Evolutionary conservation across 2,329 filamentous ascomycete genomes (phyloP).

Genomic region (Xenoacremonium recifei): DNA sequence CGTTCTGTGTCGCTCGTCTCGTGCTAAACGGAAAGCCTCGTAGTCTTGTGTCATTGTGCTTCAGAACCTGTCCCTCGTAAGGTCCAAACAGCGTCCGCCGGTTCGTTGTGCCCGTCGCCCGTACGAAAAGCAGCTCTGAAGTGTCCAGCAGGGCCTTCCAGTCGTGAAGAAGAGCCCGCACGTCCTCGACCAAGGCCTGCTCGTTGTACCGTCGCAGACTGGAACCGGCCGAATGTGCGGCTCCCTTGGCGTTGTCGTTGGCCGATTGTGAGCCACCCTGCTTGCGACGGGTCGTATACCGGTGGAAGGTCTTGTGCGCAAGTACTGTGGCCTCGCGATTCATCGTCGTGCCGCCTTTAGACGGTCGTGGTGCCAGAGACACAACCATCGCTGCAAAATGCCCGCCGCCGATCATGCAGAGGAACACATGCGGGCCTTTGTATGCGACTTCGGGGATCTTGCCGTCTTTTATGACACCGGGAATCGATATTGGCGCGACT

Average conservation of each 20-base stretch:
- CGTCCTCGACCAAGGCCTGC: slow-evolving; percentile 82
- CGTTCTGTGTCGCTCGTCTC: slow-evolving; percentile 84
- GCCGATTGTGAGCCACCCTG: slow-evolving; percentile 94
- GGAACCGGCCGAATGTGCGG: slow-evolving; percentile 90
- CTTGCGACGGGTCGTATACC: slow-evolving; percentile 93
- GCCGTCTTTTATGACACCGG: slow-evolving; percentile 57
- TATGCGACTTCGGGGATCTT: slow-evolving; percentile 54
- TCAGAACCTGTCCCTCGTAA: slow-evolving; percentile 84
- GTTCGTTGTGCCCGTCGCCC: slow-evolving; percentile 85
- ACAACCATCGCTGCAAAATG: slow-evolving; percentile 98
- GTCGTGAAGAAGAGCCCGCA: slow-evolving; percentile 74
- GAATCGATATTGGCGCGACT: slow-evolving; percentile 58
- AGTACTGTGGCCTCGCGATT: slow-evolving; percentile 85
- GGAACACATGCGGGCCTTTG: slow-evolving; percentile 81
- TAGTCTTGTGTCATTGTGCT: slow-evolving; percentile 74
- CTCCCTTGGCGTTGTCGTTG: slow-evolving; percentile 90
- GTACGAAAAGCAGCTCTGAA: slow-evolving; percentile 81
- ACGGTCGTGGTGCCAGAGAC: slow-evolving; percentile 76
- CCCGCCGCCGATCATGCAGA: slow-evolving; percentile 98
- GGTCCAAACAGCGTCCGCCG: slow-evolving; percentile 84
- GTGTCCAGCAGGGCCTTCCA: slow-evolving; percentile 87
- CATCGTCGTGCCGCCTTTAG: slow-evolving; percentile 66
- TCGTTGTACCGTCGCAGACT: slow-evolving; percentile 92
- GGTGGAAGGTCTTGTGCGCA: slow-evolving; percentile 96
- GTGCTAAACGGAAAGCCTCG: slow-evolving; percentile 93